Conservation (phyloP, 306 rosid species). For the Aeschynomene evenia region DNA sequence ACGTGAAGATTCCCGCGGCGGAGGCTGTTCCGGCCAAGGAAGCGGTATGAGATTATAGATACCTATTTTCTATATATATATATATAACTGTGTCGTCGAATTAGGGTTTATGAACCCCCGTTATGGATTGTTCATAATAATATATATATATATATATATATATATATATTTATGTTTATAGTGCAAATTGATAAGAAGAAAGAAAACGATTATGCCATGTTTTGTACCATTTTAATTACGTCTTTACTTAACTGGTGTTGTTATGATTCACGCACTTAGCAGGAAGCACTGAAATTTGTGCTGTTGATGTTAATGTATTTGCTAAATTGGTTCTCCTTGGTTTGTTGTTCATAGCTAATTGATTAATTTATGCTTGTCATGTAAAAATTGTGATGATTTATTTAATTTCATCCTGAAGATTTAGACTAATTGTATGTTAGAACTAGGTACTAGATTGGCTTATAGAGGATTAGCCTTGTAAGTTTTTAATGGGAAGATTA, state of each 20-base stretch:
- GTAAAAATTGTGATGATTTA: background rate
- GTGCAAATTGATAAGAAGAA: background rate
- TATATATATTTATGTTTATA: conserved; percentile 23
- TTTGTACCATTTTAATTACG: conserved; percentile 12
- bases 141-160: conserved; percentile 23
- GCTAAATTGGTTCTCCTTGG: background rate
- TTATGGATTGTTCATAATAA: conserved; percentile 25
- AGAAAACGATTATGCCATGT: background rate
- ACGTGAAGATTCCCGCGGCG: conserved; percentile 54
- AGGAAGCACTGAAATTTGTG: background rate
- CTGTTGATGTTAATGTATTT: conserved; percentile 7
- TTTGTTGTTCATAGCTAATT: background rate
- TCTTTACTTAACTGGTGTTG: background rate
- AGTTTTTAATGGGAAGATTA: too few relatives aligned
- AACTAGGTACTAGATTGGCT: too few relatives aligned
- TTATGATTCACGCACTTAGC: background rate
- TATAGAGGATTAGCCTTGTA: too few relatives aligned
- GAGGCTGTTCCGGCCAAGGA: conserved; percentile 34
- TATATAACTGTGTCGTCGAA: background rate
- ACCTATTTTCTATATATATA: too few relatives aligned
- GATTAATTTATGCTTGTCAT: background rate
- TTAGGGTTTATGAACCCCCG: background rate
- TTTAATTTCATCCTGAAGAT: background rate
- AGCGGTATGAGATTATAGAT: conserved; percentile 31
- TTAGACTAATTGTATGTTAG: background rate